Base-by-base conservation (phyloP, 2,329 filamentous ascomycete species). In the Beauveria sp. region DNA sequence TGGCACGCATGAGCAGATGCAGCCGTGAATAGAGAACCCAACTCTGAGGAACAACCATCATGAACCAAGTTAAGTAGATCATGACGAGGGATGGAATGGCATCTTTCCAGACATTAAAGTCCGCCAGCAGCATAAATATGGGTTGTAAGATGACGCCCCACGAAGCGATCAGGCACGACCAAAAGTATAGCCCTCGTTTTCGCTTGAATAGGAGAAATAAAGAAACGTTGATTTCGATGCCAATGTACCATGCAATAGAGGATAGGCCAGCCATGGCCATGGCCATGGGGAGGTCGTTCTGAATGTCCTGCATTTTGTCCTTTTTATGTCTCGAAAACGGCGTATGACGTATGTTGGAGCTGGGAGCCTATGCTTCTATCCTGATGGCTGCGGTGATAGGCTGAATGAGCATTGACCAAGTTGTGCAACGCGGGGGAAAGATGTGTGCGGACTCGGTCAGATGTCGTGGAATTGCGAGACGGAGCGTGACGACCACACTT, bases 11-110 rank as follows among this genome's bases (percentile, higher is more conserved):
- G n/a, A 87, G 76, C 2, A 87, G 75, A 67, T 86, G 82, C 1
- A 87, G 75, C 6, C 84, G 78, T 2, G 83, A 86, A 72, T 83
- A 87, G 1, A 87, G 73, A 2, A 87, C 83, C 24, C 85, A 67
- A 0, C 79, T 79, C 67, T 86, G 82, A 0, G 83, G 83, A 5
- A 82, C 81, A 1, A 86, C 78, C 81, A 86, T 85, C 3, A 65
- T 66, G 8, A 65, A 62, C 69, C 69, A 70, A 4, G 64, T 64
- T 1, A 66, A 24, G 24, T 65, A 64, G 16, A 66, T 67, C 51
- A 66, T 58, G 55, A 58, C 58, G 18, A 66, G 54, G 4, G 62
- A 61, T 3, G 62, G 63, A 7, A 64, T 55, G 1, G 53, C 54
- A 43, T 62, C 54, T 1, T 49, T 62, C 60, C 58, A 63, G 12